phyloP scores from a whole-genome alignment of 768 basidiomycete genomes.

The Jaapia argillacea region DNA sequence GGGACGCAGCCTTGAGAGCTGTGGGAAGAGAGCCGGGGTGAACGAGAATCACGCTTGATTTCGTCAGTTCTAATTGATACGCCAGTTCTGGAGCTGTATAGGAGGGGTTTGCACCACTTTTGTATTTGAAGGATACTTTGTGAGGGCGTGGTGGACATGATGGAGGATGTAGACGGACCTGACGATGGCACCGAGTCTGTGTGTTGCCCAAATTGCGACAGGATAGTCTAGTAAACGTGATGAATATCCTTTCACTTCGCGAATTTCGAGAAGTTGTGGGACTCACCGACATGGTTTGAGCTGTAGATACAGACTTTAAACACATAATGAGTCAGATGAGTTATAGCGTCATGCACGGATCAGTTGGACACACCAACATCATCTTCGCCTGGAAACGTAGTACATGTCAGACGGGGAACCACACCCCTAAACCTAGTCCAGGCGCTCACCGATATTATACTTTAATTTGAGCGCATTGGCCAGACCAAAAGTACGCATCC shows the following conservation, averaged over 20 bases:
- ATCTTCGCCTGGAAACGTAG: slow-evolving; percentile 26
- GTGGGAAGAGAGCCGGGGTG: slow-evolving; percentile 17
- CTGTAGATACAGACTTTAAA: slow-evolving; percentile 53
- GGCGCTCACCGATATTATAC: slow-evolving; percentile 36
- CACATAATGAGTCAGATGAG: not conserved
- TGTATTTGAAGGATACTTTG: not conserved
- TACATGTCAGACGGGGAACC: slow-evolving; percentile 1
- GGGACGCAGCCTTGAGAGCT: slow-evolving; percentile 20
- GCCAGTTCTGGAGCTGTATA: slow-evolving; percentile 22
- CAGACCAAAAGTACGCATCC: slow-evolving; percentile 34
- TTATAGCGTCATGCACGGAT: not conserved
- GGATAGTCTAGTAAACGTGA: slow-evolving; percentile 36
- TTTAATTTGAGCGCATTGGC: slow-evolving; percentile 42
- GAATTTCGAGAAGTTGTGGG: not conserved
- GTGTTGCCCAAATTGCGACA: slow-evolving; percentile 47
- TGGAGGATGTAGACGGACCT: slow-evolving; percentile 29
- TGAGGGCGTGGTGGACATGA: not conserved
- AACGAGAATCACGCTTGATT: slow-evolving; percentile 19
- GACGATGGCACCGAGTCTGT: slow-evolving; percentile 45
- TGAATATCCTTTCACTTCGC: not conserved
- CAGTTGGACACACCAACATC: slow-evolving; percentile 36
- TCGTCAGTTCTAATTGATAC: slow-evolving; percentile 20
- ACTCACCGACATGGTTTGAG: slow-evolving; percentile 51
- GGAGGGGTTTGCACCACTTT: slow-evolving; percentile 24
- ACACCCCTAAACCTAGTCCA: not conserved